Evolutionary conservation across 2,329 filamentous ascomycete species (phyloP), one percentile per base, ranked within the genome.

Genomic region (Alternaria infectoria): DNA sequence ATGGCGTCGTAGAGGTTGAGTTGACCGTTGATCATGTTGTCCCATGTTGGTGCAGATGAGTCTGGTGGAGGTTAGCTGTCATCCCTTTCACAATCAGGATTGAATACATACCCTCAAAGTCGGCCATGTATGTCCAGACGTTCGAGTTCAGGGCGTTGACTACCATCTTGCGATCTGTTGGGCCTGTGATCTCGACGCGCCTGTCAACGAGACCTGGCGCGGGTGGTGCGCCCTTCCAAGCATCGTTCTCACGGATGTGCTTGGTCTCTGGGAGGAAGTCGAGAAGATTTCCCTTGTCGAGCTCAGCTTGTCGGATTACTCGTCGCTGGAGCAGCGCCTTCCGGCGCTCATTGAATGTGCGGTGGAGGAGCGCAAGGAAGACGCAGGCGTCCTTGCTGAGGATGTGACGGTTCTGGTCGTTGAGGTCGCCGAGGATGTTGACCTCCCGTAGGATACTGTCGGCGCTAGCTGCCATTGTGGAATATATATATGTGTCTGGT

Each of bases 101-200:
- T 11, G 25, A 17, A 21, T 43, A 36, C 87, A 75, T 81, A 96
- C 94, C 95, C 84, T 99, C 96, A 72, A 99, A 97, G 82, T 99
- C 96, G 51, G 96, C 96, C 96, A 99, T 99, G 78, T 98, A 99
- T 60, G 95, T 98, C 91, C 92, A 98, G 23, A 98, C 96, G 76
- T 98, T 88, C 49, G 95, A 91, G 82, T 98, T 99, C 79, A 98
- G 79, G 10, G 96, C 96, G 81, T 99, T 99, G 67, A 98, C 93
- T 51, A 98, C 93, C 96, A 99, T 99, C 88, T 98, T 99, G 72
- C 96, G 88, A 83, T 98, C 96, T 7, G 94, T 97, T 1, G 96
- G 96, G 9, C 96, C 96, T 6, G 96, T 99, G 77, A 98, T 99
- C 85, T 99, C 96, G 30, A 97, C 92, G 65, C 96, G 89, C 69